Base-by-base conservation (phyloP, 331 rosid genomes). In the Quercus tomentella region DNA sequence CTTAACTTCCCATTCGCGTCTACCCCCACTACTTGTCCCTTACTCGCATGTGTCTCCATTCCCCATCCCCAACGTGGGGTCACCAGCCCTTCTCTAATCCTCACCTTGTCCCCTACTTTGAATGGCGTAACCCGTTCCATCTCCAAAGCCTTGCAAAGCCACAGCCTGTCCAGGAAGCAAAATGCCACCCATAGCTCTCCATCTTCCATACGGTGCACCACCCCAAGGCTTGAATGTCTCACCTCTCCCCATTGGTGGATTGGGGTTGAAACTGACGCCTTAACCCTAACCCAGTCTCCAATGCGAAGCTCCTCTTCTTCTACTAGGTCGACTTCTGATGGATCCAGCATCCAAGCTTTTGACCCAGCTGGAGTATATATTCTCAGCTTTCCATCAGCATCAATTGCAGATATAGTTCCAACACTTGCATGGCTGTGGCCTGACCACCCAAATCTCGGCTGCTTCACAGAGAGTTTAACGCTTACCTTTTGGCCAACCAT, bases 11-110 rank as follows among this genome's bases (percentile, higher is more conserved):
- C 99, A 56, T 96, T 96, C 21, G 93, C 98, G 58, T 96, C 98
- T 17, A 96, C 99, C 56, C 98, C 99, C 21, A 87, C 89, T 35
- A 96, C 97, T 73, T 90, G 83, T 60, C 99, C 99, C 81, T 84
- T 90, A 84, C 99, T 96, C 5, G 97, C 90, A 78, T 96, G 98
- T 0, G 99, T 96, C 89, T 96, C 99, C 98, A 93, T 93, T 85
- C 99, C 99, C 99, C 99, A 96, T 43, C 99, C 98, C 98, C 97
- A 91, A 73, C 98, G 89, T 1, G 99, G 99, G 30, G 81, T 51
- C 49, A 84, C 97, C 62, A 96, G 81, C 58, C 97, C 99, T 18
- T 93, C 98, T 82, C 91, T 86, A 78, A 93, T 93, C 79, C 77
- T 84, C 77, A 96, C 99, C 71, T 88, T 86, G 87, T 96, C 95